Evolutionary conservation across 129 eudicot species (phyloP).

Genomic region (Tagetes erecta): DNA sequence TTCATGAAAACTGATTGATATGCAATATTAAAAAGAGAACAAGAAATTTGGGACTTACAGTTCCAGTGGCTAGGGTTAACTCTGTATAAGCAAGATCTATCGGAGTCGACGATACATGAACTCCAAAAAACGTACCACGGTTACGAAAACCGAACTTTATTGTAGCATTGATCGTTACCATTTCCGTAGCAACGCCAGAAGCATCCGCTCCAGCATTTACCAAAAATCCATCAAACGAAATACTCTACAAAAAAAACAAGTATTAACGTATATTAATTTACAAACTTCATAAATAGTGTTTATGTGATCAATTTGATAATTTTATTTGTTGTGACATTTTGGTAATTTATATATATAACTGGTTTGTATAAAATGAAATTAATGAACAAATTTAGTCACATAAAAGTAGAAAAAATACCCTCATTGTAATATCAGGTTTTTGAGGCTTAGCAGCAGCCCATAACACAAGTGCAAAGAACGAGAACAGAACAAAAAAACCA

Average conservation of each 20-base stretch:
- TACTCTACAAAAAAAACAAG: constrained; percentile 51
- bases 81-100: constrained; percentile 55
- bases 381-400: neutral
- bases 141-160: constrained; percentile 62
- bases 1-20: too few species aligned
- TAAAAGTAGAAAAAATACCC: constrained; percentile 37
- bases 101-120: constrained; percentile 84
- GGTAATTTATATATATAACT: too few species aligned
- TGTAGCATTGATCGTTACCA: constrained; percentile 74
- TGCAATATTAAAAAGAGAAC: too few species aligned
- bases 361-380: neutral
- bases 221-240: constrained; percentile 57
- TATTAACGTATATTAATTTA: too few species aligned
- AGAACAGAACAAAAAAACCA: constrained; percentile 56
- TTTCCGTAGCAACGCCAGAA: constrained; percentile 86
- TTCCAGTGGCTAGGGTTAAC: neutral
- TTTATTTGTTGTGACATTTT: too few species aligned
- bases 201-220: constrained; percentile 76
- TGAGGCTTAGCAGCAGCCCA: constrained; percentile 70
- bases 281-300: too few species aligned
- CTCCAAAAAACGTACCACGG: constrained; percentile 86
- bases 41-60: neutral
- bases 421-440: constrained; percentile 69
- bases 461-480: constrained; percentile 62
- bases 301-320: too few species aligned